These are phyloP conservation scores for Neodidymelliopsis sp. DNA, from an alignment of 2,329 filamentous ascomycete genomes.

Conservation along the genomic window DNA sequence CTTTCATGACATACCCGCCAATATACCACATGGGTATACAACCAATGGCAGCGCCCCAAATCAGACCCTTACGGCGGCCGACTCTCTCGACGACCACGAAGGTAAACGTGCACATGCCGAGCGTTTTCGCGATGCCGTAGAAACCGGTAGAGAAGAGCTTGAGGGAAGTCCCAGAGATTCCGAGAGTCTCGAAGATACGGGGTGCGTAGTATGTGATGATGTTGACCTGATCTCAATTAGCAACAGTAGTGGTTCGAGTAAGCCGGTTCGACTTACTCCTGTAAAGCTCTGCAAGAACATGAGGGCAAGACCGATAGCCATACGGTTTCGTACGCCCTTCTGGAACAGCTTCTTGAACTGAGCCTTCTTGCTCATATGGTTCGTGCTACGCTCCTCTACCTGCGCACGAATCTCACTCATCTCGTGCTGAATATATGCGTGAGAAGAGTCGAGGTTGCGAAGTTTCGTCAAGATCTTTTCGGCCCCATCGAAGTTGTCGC, in stretches of 20 bases:
- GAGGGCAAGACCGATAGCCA: conserved; percentile 49
- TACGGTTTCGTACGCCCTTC: conserved; percentile 49
- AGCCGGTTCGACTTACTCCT: conserved; percentile 28
- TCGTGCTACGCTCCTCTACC: conserved; percentile 41
- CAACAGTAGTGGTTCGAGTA: not conserved
- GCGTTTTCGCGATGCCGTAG: conserved; percentile 54
- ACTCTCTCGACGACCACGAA: conserved; percentile 51
- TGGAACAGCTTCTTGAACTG: conserved; percentile 49
- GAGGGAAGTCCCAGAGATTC: conserved; percentile 53
- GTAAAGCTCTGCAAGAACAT: conserved; percentile 51
- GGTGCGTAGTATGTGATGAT: conserved; percentile 50
- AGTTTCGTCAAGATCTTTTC: conserved; percentile 53
- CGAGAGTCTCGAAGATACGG: conserved; percentile 52
- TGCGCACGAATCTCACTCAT: conserved; percentile 56
- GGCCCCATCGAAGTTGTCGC: conserved; percentile 50
- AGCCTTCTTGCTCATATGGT: conserved; percentile 36
- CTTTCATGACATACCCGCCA: conserved; percentile 62
- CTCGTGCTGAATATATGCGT: conserved; percentile 58
- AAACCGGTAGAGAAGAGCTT: conserved; percentile 60
- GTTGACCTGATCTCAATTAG: conserved; percentile 33
- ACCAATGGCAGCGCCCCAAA: conserved; percentile 59
- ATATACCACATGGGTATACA: conserved; percentile 61
- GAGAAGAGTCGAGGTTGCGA: conserved; percentile 53
- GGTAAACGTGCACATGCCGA: conserved; percentile 52
- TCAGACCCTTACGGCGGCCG: conserved; percentile 52